Conservation (phyloP, 352 stramenopile species). For the Phytophthora kernoviae region DNA sequence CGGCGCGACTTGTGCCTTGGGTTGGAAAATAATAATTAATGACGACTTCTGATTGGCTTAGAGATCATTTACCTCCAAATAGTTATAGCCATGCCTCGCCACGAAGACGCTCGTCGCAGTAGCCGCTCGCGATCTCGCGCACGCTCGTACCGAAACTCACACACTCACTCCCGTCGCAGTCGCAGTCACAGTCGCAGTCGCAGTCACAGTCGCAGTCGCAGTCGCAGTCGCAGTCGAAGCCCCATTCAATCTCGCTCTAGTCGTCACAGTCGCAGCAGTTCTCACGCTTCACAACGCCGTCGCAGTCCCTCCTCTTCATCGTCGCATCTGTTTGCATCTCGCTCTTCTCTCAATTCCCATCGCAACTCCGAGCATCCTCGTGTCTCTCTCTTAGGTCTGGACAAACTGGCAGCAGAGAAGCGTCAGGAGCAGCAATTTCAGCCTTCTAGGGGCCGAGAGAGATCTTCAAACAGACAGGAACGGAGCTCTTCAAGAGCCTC, state of each 20-base stretch:
- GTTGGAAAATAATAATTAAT: no score
- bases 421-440: slow-evolving; percentile 39
- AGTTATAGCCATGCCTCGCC: no score
- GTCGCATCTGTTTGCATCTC: slow-evolving; percentile 1
- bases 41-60: no score
- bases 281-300: slow-evolving; percentile 7
- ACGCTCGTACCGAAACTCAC: not conserved
- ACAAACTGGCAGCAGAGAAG: slow-evolving; percentile 68
- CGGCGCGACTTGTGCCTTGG: no score
- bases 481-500: slow-evolving; percentile 2
- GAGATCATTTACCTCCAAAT: no score
- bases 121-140: no score
- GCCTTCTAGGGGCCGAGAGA: not conserved
- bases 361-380: slow-evolving; percentile 13
- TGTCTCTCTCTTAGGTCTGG: slow-evolving; percentile 60
- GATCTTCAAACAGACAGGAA: not conserved
- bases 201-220: slow-evolving; percentile 17
- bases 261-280: slow-evolving; percentile 18
- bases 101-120: no score
- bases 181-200: slow-evolving; percentile 11
- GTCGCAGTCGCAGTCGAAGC: slow-evolving; percentile 17
- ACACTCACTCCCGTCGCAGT: slow-evolving; percentile 11
- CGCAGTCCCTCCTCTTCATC: not conserved
- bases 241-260: slow-evolving; percentile 9
- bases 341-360: not conserved